These are phyloP conservation scores for Aureobasidium sp. DNA, from an alignment of 2,329 filamentous ascomycete species.

Conservation along the genomic window DNA sequence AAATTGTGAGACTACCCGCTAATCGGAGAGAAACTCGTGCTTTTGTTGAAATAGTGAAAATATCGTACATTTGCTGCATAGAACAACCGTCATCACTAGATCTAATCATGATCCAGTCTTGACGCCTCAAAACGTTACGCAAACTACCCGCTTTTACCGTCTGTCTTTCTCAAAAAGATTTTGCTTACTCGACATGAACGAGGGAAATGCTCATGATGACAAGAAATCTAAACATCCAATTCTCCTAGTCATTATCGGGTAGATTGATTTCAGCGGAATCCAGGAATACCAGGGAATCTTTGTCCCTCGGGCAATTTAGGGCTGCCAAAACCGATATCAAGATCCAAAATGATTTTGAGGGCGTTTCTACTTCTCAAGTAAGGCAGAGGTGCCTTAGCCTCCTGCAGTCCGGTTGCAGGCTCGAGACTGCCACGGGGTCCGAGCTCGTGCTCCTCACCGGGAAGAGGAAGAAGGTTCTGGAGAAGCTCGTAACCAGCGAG, in stretches of 20 bases:
- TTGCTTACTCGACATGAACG: not conserved
- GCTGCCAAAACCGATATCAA: slow-evolving; percentile 88
- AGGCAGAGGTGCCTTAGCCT: slow-evolving; percentile 57
- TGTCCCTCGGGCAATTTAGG: slow-evolving; percentile 39
- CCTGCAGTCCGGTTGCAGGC: slow-evolving; percentile 55
- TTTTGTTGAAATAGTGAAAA: too few species aligned
- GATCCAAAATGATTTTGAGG: slow-evolving; percentile 87
- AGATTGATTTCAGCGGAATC: slow-evolving; percentile 10
- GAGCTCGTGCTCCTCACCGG: slow-evolving; percentile 54
- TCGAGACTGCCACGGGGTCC: slow-evolving; percentile 51
- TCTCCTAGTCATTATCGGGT: not conserved
- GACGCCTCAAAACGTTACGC: slow-evolving; percentile 6
- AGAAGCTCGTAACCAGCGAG: slow-evolving; percentile 91
- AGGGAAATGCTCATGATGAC: not conserved
- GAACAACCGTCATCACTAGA: slow-evolving; percentile 6
- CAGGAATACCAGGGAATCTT: slow-evolving; percentile 15
- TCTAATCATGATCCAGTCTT: slow-evolving; percentile 2
- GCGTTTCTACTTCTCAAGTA: slow-evolving; percentile 77
- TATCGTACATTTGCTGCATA: slow-evolving; percentile 15
- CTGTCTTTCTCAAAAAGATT: not conserved
- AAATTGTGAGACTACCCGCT: too few species aligned
- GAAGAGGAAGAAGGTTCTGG: slow-evolving; percentile 72
- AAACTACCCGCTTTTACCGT: not conserved
- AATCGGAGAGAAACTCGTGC: too few species aligned
- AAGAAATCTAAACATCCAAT: not conserved